Evolutionary conservation across 2,329 filamentous ascomycete species (phyloP).

Genomic region (Beauveria sp.): DNA sequence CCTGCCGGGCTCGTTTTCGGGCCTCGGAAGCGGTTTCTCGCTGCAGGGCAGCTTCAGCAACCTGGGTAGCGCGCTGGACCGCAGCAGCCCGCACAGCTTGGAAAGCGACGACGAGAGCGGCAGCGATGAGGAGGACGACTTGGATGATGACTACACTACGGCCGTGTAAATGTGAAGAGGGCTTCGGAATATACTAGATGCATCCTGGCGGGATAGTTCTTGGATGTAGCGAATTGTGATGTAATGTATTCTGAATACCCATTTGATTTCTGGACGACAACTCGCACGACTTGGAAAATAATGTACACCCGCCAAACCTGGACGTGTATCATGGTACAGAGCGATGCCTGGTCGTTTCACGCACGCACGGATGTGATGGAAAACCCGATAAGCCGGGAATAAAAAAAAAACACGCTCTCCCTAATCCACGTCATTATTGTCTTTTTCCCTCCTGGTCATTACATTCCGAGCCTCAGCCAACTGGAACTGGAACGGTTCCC

Average conservation of each 20-base stretch:
- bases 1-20: conserved; percentile 24
- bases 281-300: background rate
- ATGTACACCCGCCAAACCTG: background rate
- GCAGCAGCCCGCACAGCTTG: conserved; percentile 38
- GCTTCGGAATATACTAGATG: background rate
- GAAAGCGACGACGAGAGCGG: conserved; percentile 48
- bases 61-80: conserved; percentile 18
- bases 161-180: background rate
- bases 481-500: background rate
- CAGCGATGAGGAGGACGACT: conserved; percentile 44
- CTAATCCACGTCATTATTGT: too few relatives aligned
- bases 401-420: background rate
- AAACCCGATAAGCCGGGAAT: background rate
- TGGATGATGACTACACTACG: conserved; percentile 34
- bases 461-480: background rate
- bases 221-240: background rate
- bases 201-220: background rate
- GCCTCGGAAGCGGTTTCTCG: conserved; percentile 18
- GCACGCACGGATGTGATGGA: too few relatives aligned
- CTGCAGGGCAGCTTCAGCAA: conserved; percentile 35
- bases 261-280: conserved; percentile 2
- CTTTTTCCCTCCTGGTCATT: too few relatives aligned
- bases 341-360: too few relatives aligned
- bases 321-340: too few relatives aligned
- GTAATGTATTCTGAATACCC: conserved; percentile 5